Percentiles rank a stretch among this genome's conserved stretches.
Evolutionary conservation across 306 rosid genomes (phyloP).

Genomic region (Medicago ruthenica): DNA sequence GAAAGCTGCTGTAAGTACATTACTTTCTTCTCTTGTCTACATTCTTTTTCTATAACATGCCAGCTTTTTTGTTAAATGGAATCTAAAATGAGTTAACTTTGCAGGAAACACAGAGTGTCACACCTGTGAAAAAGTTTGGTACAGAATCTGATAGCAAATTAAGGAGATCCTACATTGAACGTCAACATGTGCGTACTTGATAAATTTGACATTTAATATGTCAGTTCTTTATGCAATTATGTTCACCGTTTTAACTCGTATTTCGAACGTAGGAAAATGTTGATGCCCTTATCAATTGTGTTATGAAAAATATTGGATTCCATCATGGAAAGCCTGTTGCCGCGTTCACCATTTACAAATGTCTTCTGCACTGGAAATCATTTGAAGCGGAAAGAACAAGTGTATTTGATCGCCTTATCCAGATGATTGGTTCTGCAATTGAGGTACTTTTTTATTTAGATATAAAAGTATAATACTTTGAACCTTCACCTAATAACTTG

Average conservation of each 20-base stretch:
- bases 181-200: conserved; percentile 80
- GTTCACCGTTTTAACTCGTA: conserved; percentile 33
- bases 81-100: conserved; percentile 38
- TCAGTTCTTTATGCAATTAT: conserved; percentile 25
- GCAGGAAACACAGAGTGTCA: conserved; percentile 68
- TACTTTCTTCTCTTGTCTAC: conserved; percentile 25
- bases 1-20: conserved; percentile 58
- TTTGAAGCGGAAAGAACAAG: conserved; percentile 99
- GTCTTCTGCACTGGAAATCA: conserved; percentile 98
- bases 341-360: conserved; percentile 94
- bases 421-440: conserved; percentile 97
- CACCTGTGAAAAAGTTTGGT: conserved; percentile 80
- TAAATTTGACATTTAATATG: conserved; percentile 35
- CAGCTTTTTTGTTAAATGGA: conserved; percentile 34
- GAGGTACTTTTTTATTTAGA: conserved; percentile 63
- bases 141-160: conserved; percentile 90
- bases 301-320: conserved; percentile 79
- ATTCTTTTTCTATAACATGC: neutral
- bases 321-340: conserved; percentile 96
- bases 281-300: conserved; percentile 91
- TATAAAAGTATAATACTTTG: neutral
- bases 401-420: conserved; percentile 99
- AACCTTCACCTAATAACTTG: conserved; percentile 29
- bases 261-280: conserved; percentile 79
- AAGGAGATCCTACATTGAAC: conserved; percentile 87